Base-by-base conservation (phyloP, 495 filamentous ascomycete species). In the Choiromyces venosus region DNA sequence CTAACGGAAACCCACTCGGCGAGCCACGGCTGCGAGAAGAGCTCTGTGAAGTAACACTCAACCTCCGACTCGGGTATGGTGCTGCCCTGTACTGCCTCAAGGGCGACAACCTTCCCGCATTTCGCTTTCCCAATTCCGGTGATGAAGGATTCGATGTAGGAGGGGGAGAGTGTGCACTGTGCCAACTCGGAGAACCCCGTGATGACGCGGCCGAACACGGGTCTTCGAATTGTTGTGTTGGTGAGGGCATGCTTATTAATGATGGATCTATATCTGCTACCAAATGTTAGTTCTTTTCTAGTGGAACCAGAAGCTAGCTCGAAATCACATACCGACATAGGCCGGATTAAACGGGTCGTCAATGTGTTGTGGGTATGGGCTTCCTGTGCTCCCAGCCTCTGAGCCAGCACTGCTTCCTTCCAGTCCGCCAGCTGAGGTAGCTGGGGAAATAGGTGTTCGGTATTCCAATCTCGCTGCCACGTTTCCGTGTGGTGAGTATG, bases 141-240 rank as follows among this genome's bases (percentile, higher is more conserved):
- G 78, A 80, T n/a, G 77, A 69, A 56, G 78, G 78, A 39, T 80
- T 80, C 6, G 78, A 80, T 67, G 66, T 74, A 35, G 73, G 77
- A 40, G 71, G 76, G 18, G 77, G 78, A 25, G 78, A 80, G 64
- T 71, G 78, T n/a, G 74, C 71, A 25, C 74, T 69, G 37, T 71
- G 71, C 78, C 78, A 80, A 40, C 66, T 74, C n/a, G 78, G 77
- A 25, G 78, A 80, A 21, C 78, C 77, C 37, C 70, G 76, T 21
- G 78, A 78, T 12, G 78, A 80, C 19, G 73, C 73, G 4, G 75
- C 76, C 25, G 61, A 73, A 9, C 77, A 67, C 19, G 70, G 66
- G 37, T 79, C 73, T 14, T 80, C 76, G 65, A 70, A 64, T 36
- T 71, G 71, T 38, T 72, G 77, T 33, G 68, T 52, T 18, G 78